Evolutionary conservation across 2,329 filamentous ascomycete genomes (phyloP), one percentile per base, ranked within the genome.

Genomic region (Sclerotinia glacialis): DNA sequence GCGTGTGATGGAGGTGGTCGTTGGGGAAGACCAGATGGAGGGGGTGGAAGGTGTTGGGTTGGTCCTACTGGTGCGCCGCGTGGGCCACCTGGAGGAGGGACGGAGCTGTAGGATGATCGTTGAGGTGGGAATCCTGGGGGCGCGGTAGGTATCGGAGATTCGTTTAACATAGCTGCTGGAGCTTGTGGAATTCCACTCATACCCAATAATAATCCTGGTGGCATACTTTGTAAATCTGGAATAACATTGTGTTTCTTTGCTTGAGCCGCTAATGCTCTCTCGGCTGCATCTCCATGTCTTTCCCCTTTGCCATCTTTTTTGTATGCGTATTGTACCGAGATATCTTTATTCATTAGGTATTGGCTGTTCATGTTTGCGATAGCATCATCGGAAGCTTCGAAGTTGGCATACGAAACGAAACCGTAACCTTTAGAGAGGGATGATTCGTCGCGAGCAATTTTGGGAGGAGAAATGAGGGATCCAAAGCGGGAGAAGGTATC

Each of bases 281-380:
- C 95, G 40, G 95, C 95, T 73, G 93, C 86, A 77, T 99, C 95
- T 74, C 95, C 95, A 77, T 99, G 95, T 67, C 95, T 85, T 80
- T 98, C 94, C 73, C 94, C 94, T 80, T 97, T 97, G 72, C 95
- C 95, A 75, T 99, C 95, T 80, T 98, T 98, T 84, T 99, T 99
- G 85, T 97, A 98, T 49, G 95, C 95, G 78, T 98, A 99, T 79
- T 98, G 94, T 54, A 99, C 95, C 3, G 90, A 91, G 73, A 98
- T 90, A 78, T 97, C 91, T 81, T 97, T 97, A 83, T 95, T 97
- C 83, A 96, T 93, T 68, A 99, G 86, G 79, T 95, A 98, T 80
- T 98, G 93, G 62, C 92, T 92, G 77, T 97, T 91, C 90, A 99
- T 93, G 77, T 94, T 95, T 71, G 88, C 85, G 70, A 96, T 92